Evolutionary conservation across 1,139 yeast genomes (phyloP).

Genomic region (Zhuliangozyma blackwelliae): DNA sequence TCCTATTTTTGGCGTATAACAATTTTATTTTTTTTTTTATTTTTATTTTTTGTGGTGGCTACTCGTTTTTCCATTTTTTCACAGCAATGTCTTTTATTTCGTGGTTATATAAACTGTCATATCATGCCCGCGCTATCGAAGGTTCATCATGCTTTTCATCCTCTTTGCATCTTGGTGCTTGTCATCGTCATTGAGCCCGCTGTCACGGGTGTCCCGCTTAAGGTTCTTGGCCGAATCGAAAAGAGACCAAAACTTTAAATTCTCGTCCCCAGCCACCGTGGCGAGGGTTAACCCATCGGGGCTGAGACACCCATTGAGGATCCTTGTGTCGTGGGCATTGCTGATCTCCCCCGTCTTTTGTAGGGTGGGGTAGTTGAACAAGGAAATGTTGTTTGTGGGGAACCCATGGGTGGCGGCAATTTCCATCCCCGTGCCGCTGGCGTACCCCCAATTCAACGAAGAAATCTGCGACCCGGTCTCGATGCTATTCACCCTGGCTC

Average conservation of each 20-base stretch:
- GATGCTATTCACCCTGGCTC: slow-evolving; percentile 79
- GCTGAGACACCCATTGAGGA: slow-evolving; percentile 75
- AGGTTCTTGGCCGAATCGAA: slow-evolving; percentile 56
- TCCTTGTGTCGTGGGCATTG: slow-evolving; percentile 87
- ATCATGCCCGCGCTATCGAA: slow-evolving; percentile 4
- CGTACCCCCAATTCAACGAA: slow-evolving; percentile 85
- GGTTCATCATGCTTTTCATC: slow-evolving; percentile 14
- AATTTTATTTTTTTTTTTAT: no score
- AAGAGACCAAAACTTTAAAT: slow-evolving; percentile 89
- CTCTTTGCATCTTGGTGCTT: slow-evolving; percentile 14
- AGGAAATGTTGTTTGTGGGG: slow-evolving; percentile 79
- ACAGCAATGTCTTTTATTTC: no score
- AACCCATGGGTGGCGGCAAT: slow-evolving; percentile 93
- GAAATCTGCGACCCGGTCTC: slow-evolving; percentile 94
- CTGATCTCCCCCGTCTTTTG: slow-evolving; percentile 85
- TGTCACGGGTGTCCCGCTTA: slow-evolving; percentile 14
- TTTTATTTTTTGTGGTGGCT: no score
- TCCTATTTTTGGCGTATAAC: no score
- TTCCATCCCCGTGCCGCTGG: slow-evolving; percentile 71
- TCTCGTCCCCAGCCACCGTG: slow-evolving; percentile 96
- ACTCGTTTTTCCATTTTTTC: no score
- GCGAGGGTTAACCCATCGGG: slow-evolving; percentile 91
- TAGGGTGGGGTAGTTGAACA: slow-evolving; percentile 82
- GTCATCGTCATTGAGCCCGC: slow-evolving; percentile 14
- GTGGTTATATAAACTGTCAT: no score